A percentile compares a stretch with the other conserved stretches of the same genome.
These are phyloP conservation scores for Rhododendron ovatum DNA, from an alignment of 148 eudicot genomes.

Conservation along the genomic window DNA sequence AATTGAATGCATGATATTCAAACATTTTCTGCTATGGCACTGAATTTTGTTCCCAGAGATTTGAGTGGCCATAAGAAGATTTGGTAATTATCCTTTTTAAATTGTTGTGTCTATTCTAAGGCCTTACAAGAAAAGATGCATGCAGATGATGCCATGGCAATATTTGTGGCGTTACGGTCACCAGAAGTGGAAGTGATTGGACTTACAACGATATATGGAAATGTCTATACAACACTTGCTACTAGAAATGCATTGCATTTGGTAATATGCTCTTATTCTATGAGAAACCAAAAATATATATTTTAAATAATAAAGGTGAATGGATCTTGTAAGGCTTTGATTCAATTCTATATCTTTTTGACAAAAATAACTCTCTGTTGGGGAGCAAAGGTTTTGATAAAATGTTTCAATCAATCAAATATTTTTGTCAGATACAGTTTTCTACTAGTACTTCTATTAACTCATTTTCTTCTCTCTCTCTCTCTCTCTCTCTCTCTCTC, in stretches of 20 bases:
- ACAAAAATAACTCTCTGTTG: not conserved
- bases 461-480: not conserved
- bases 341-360: not conserved
- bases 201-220: constrained; percentile 86
- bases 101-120: not conserved
- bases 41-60: not conserved
- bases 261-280: constrained; percentile 37
- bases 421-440: not conserved
- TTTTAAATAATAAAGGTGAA: not conserved
- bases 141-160: constrained; percentile 99
- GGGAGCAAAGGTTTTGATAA: not conserved
- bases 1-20: not conserved
- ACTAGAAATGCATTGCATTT: constrained; percentile 92
- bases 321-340: not conserved
- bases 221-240: constrained; percentile 89
- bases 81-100: not conserved
- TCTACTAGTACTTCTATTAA: not conserved
- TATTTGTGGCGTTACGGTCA: constrained; percentile 79
- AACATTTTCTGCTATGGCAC: not conserved
- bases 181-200: constrained; percentile 90
- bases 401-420: not conserved
- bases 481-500: not conserved
- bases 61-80: not conserved
- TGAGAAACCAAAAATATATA: not conserved
- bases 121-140: not conserved